These are phyloP conservation scores for Simmondsia chinensis DNA, from an alignment of 148 eudicot genomes.

Conservation along the genomic window DNA sequence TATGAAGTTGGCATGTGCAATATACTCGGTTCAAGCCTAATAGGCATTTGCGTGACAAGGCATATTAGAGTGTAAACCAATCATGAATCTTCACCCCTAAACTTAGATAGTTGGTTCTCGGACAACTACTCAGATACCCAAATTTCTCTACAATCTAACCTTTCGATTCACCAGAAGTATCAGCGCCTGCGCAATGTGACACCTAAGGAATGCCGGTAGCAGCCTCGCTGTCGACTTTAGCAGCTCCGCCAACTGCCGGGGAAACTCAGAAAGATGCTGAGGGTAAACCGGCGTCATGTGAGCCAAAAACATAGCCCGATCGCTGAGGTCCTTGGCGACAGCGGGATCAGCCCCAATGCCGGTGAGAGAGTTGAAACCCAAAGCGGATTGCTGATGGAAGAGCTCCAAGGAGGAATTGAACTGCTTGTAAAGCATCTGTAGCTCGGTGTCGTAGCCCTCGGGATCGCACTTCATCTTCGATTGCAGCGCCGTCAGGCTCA, in stretches of 20 bases:
- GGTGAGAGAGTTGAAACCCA: constrained; percentile 65
- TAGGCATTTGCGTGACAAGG: no score
- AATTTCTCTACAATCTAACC: constrained; percentile 12
- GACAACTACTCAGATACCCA: neutral
- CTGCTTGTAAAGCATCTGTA: constrained; percentile 42
- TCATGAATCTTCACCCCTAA: no score
- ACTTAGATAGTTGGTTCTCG: no score
- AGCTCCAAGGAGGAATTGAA: constrained; percentile 73
- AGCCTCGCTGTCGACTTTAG: constrained; percentile 33
- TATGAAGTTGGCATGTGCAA: no score
- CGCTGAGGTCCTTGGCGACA: constrained; percentile 68
- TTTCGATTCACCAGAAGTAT: constrained; percentile 67
- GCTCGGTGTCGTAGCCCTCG: constrained; percentile 61
- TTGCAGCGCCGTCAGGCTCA: constrained; percentile 58
- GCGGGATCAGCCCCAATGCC: constrained; percentile 49
- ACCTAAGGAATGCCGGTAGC: constrained; percentile 51
- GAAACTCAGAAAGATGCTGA: constrained; percentile 33
- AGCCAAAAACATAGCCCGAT: constrained; percentile 66
- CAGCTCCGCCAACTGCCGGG: constrained; percentile 43
- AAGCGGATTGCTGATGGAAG: constrained; percentile 68
- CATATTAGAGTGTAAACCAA: no score
- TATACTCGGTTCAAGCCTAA: no score
- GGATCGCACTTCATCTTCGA: constrained; percentile 94
- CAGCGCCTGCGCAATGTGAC: constrained; percentile 57
- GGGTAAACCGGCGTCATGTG: constrained; percentile 73